Conservation (phyloP, 2,329 filamentous ascomycete genomes). For the Plenodomus tracheiphilus region DNA sequence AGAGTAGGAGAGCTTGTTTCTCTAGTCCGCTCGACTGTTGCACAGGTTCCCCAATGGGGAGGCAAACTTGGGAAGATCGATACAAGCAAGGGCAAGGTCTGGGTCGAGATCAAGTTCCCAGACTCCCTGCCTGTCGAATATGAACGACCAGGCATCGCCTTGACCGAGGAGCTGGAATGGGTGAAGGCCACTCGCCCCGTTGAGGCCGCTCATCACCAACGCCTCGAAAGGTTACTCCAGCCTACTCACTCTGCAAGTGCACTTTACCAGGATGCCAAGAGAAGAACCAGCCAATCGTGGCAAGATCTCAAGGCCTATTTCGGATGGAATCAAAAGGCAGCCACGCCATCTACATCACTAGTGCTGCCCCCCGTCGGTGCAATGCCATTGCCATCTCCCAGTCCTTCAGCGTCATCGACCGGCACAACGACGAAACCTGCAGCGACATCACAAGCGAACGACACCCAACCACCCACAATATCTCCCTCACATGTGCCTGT, state of each 20-base stretch:
- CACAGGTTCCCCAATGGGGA: slow-evolving; percentile 35
- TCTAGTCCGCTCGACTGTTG: slow-evolving; percentile 34
- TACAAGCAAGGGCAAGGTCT: slow-evolving; percentile 46
- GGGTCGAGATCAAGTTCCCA: slow-evolving; percentile 55
- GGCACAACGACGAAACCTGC: slow-evolving; percentile 8
- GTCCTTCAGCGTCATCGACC: slow-evolving; percentile 3
- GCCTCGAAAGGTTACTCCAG: slow-evolving; percentile 31
- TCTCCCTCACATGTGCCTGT: slow-evolving; percentile 10
- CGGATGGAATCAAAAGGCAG: slow-evolving; percentile 25
- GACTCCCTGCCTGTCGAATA: slow-evolving; percentile 54
- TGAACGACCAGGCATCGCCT: slow-evolving; percentile 48
- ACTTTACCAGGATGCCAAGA: slow-evolving; percentile 29
- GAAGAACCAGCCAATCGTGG: slow-evolving; percentile 24
- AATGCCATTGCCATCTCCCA: slow-evolving; percentile 7
- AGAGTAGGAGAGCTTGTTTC: slow-evolving; percentile 41
- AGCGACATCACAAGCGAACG: slow-evolving; percentile 14
- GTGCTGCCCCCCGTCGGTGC: slow-evolving; percentile 12
- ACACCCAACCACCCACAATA: slow-evolving; percentile 13
- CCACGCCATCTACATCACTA: slow-evolving; percentile 15
- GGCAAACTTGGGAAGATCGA: slow-evolving; percentile 45
- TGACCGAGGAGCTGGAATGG: slow-evolving; percentile 47
- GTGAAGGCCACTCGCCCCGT: slow-evolving; percentile 34
- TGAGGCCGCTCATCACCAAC: slow-evolving; percentile 41
- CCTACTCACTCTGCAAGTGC: slow-evolving; percentile 26
- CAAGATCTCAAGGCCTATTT: slow-evolving; percentile 26